Conservation (phyloP, 257 asterid species). For the Nicotiana benthamiana region DNA sequence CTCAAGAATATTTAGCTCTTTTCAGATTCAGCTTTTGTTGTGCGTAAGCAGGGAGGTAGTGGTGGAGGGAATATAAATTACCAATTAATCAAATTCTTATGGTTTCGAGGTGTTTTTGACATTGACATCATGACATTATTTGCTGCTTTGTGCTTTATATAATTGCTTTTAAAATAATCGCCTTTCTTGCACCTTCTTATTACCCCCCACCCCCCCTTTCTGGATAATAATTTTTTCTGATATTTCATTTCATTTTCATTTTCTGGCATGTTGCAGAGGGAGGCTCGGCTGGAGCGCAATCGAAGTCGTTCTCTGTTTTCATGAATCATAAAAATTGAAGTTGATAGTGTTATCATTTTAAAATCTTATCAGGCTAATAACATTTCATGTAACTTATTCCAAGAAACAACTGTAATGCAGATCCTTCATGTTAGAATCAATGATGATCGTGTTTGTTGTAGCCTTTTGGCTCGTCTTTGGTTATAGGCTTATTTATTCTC, state of each 20-base stretch:
- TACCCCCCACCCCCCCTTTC: background rate
- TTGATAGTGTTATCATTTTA: background rate
- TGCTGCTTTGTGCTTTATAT: background rate
- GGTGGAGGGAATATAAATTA: background rate
- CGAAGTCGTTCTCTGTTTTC: conserved; percentile 66
- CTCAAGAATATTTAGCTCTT: background rate
- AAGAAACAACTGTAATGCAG: background rate
- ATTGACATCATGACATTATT: background rate
- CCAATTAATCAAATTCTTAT: background rate
- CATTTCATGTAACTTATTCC: background rate
- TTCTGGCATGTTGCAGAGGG: conserved; percentile 59
- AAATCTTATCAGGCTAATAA: background rate
- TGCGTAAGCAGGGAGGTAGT: background rate
- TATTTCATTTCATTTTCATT: background rate
- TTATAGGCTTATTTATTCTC: background rate
- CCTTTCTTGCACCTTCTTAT: background rate
- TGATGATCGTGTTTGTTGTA: background rate
- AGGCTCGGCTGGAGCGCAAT: conserved; percentile 92
- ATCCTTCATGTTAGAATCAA: background rate
- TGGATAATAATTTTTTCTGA: background rate
- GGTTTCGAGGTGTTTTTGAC: background rate
- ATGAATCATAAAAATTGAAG: conserved; percentile 23
- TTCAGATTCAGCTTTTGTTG: background rate
- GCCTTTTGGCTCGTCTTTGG: background rate
- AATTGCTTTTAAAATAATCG: background rate